These are phyloP conservation scores for Tuber umbilicatum DNA, from an alignment of 495 filamentous ascomycete genomes.

Conservation along the genomic window DNA sequence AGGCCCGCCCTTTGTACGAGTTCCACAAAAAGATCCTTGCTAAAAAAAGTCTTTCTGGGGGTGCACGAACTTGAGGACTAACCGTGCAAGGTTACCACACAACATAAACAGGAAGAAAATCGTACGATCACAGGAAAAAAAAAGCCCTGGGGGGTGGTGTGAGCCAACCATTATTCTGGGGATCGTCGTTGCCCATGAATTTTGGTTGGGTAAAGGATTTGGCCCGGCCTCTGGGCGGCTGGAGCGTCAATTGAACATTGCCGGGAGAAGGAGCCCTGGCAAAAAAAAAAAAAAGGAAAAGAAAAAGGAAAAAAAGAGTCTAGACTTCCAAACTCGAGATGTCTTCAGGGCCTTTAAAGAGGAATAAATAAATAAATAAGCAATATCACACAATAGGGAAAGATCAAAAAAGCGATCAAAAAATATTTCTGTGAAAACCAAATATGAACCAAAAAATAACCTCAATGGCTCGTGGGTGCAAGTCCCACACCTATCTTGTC, in stretches of 20 bases:
- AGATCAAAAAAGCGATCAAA: neutral
- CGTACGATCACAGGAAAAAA: conserved; percentile 19
- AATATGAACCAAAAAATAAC: neutral
- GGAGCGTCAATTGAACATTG: neutral
- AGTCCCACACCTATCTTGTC: neutral
- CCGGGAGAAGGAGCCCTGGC: neutral
- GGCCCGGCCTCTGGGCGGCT: neutral
- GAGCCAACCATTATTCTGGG: neutral
- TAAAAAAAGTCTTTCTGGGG: neutral
- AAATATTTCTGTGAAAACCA: neutral
- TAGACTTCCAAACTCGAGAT: neutral
- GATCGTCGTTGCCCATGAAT: neutral
- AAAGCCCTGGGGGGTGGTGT: neutral
- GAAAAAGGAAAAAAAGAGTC: neutral
- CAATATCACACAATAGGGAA: neutral
- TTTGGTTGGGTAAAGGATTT: neutral
- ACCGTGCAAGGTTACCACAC: conserved; percentile 10
- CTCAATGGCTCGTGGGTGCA: neutral
- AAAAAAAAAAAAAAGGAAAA: neutral
- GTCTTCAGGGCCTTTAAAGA: too few species aligned
- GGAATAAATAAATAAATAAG: neutral
- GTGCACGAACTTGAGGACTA: neutral
- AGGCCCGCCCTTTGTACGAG: conserved; percentile 7
- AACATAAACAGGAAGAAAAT: conserved; percentile 24
- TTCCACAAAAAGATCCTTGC: conserved; percentile 27